These are phyloP conservation scores for Syzygium malaccense DNA, from an alignment of 441 rosid genomes.

Conservation along the genomic window DNA sequence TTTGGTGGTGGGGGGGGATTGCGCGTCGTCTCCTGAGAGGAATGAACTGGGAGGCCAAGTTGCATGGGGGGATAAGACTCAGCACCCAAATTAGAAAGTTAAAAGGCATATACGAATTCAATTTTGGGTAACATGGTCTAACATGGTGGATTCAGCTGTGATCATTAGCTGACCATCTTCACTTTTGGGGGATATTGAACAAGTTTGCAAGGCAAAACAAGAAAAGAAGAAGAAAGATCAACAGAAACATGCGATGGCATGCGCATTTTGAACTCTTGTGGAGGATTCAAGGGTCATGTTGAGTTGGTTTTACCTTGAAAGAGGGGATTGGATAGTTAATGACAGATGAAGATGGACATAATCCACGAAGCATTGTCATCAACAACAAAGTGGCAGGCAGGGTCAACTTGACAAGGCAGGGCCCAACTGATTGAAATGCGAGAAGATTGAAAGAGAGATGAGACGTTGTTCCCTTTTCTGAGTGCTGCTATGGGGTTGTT, in stretches of 20 bases:
- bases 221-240: neutral
- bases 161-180: neutral
- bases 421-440: neutral
- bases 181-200: neutral
- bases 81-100: neutral
- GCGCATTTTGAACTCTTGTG: neutral
- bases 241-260: neutral
- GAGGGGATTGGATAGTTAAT: neutral
- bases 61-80: neutral
- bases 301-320: neutral
- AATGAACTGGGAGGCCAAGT: neutral
- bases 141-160: neutral
- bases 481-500: neutral
- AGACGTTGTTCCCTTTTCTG: neutral
- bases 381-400: neutral
- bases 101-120: neutral
- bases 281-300: neutral
- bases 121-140: neutral
- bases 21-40: neutral
- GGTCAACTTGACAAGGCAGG: neutral
- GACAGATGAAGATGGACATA: neutral
- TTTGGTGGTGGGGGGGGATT: neutral
- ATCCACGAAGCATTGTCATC: neutral
- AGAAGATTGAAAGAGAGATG: neutral
- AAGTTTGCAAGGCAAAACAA: neutral